Percentiles rank a stretch among this genome's conserved stretches.
phyloP scores from a whole-genome alignment of 805 yeast species.

The Osmozyma mogii region DNA sequence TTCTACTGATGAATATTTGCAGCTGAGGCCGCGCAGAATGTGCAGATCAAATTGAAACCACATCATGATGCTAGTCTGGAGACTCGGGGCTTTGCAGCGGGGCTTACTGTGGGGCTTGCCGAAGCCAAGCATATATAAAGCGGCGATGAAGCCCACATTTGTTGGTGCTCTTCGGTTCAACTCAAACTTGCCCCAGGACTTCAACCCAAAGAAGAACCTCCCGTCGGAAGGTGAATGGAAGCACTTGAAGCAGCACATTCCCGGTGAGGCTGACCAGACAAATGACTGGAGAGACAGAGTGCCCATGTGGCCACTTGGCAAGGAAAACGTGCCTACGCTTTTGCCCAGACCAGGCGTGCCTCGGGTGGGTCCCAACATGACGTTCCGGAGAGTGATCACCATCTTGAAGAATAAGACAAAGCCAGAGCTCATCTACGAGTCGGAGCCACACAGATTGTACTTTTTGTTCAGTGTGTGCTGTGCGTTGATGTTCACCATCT shows the following conservation, averaged over 20 bases:
- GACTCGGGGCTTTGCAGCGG: no score
- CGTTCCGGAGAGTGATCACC: conserved; percentile 55
- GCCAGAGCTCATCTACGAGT: conserved; percentile 74
- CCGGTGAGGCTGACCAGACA: conserved; percentile 40
- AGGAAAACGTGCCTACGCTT: conserved; percentile 56
- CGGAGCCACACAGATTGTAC: conserved; percentile 75
- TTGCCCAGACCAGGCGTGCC: conserved; percentile 77
- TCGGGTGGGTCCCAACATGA: conserved; percentile 47
- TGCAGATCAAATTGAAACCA: no score
- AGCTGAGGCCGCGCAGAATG: no score
- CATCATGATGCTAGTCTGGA: not conserved
- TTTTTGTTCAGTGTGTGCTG: conserved; percentile 62
- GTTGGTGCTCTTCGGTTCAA: conserved; percentile 11
- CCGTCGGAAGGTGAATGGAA: conserved; percentile 36
- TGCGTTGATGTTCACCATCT: conserved; percentile 62
- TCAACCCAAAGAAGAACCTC: conserved; percentile 21
- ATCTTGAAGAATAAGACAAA: conserved; percentile 44
- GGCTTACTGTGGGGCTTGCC: no score
- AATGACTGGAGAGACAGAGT: conserved; percentile 49
- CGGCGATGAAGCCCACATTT: no score
- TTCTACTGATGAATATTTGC: no score
- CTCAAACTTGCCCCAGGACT: conserved; percentile 23
- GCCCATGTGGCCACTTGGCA: conserved; percentile 59
- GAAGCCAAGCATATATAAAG: no score
- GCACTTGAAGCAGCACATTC: conserved; percentile 41